A percentile compares a stretch with the other conserved stretches of the same genome.
These are phyloP conservation scores for Nephelium lappaceum DNA, from an alignment of 345 rosid genomes.

Conservation along the genomic window DNA sequence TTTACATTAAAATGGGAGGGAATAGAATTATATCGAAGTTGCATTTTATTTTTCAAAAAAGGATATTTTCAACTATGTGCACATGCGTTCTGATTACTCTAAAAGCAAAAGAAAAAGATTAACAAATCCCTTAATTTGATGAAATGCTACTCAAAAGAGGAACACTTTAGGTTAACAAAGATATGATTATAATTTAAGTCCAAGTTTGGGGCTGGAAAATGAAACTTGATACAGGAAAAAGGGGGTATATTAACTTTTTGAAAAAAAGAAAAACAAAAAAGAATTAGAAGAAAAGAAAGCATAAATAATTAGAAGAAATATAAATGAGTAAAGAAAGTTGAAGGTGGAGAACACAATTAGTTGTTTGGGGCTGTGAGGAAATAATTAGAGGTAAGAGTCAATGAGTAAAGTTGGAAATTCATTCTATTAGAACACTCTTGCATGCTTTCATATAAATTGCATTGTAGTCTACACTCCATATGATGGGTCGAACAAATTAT, in stretches of 20 bases:
- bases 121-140: conserved; percentile 7
- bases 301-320: conserved; percentile 12
- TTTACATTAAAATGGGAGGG: no score
- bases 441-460: neutral
- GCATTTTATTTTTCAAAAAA: no score
- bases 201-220: neutral
- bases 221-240: neutral
- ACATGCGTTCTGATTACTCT: neutral
- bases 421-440: neutral
- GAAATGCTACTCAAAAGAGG: conserved; percentile 3
- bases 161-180: neutral
- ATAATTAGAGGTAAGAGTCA: conserved; percentile 21
- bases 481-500: no score
- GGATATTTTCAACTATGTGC: neutral
- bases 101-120: neutral
- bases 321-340: neutral
- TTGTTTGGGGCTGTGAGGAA: neutral
- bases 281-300: neutral
- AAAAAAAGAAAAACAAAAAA: neutral
- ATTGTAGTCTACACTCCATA: no score
- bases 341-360: conserved; percentile 34
- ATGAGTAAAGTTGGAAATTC: conserved; percentile 4
- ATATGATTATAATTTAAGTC: neutral
- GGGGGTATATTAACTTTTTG: neutral
- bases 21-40: no score